Evolutionary conservation across 2,329 filamentous ascomycete species (phyloP).

Genomic region (Aspergillus alliaceus): DNA sequence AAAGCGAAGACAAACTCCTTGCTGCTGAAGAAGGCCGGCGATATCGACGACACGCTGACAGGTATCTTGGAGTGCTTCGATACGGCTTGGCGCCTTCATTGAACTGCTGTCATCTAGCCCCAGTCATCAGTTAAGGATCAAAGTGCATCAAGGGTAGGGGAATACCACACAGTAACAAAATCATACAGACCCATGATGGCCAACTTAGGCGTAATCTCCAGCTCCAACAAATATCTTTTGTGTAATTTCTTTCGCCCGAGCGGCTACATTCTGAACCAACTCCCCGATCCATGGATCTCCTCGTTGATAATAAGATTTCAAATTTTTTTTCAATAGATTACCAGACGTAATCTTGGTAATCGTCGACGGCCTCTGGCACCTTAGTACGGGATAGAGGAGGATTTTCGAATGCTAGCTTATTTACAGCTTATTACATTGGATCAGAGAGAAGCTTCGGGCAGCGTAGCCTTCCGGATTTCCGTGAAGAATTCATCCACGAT

Average conservation of each 20-base stretch:
- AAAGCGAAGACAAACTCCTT: conserved; percentile 1
- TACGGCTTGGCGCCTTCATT: neutral
- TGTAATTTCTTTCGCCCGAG: neutral
- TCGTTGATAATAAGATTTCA: neutral
- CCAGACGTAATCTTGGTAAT: conserved; percentile 1
- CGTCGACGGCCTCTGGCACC: neutral
- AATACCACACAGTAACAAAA: conserved; percentile 3
- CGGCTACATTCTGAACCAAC: neutral
- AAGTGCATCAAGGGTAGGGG: neutral
- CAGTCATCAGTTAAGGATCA: neutral
- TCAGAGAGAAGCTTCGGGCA: too few species aligned
- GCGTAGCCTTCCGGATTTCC: neutral
- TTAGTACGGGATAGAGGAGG: neutral
- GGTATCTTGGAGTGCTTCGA: neutral
- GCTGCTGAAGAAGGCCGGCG: neutral
- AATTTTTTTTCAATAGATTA: neutral
- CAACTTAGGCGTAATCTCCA: neutral
- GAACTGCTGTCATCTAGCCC: neutral
- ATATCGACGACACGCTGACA: neutral
- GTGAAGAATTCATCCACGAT: neutral
- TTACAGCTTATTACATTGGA: too few species aligned
- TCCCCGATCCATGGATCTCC: neutral
- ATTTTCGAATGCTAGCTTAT: too few species aligned
- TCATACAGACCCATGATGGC: conserved; percentile 2
- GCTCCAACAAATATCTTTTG: neutral